Base-by-base conservation (phyloP, 1,139 yeast genomes). In the Nakaseomyces bracarensis region DNA sequence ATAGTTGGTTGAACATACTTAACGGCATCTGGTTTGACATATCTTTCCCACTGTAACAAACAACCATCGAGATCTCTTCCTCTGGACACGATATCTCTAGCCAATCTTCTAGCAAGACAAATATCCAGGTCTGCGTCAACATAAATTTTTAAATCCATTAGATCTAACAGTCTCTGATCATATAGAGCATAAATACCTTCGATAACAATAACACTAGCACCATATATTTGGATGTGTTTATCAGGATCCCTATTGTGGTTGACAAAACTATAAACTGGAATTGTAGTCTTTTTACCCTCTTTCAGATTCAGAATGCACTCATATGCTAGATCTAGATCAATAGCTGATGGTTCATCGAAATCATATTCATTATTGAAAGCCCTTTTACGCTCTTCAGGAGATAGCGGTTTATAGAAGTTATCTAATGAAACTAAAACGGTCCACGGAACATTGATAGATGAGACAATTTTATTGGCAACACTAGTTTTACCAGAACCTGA, bases 401-500 rank as follows among this genome's bases (percentile, higher is more conserved):
- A 71, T 50, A 91, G 66, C 0, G 93, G 91, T 43, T 74, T 77
- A 65, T 91, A 91, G 60, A 89, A 91, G 63, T 91, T 89, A 60
- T 91, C 98, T 67, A 87, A 73, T 2, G 96, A 83, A 29, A 91
- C 63, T 46, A 91, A 68, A n/a, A 91, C 89, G 0, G 97, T 86
- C 96, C 97, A 89, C 1, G 98, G 97, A 44, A 86, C 87, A 64
- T 86, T 72, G 52, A 89, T 73, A 47, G 79, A 78, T 45, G 81
- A 76, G 45, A 89, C 85, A 51, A 91, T 82, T 49, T 77, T 75
- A 39, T 86, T 80, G 0, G 97, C 93, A 20, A 91, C 84, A 23
- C 95, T 82, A 0, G 98, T 91, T 60, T 91, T 91, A 2, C 98
- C 98, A 0, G 95, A 83, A 1, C 97, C 98, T 18, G 95, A 82